phyloP scores from a whole-genome alignment of 257 asterid species.

The Echium plantagineum region DNA sequence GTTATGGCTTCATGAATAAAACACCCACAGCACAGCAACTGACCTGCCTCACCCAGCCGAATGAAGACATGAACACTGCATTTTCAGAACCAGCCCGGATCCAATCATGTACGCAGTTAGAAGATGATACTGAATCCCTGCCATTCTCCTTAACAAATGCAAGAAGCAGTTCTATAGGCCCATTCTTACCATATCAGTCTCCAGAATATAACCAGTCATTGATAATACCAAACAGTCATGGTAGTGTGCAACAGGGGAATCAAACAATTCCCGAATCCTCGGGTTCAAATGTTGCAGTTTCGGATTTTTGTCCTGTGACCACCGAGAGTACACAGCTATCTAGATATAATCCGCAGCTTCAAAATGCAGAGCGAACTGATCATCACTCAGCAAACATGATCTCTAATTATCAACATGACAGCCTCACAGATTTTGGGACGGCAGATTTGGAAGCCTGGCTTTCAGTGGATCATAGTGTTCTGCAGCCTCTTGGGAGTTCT shows the following conservation, averaged over 20 bases:
- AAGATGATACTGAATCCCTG: constrained; percentile 14
- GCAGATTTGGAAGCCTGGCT: constrained; percentile 30
- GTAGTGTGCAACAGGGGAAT: constrained; percentile 18
- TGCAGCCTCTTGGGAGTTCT: constrained; percentile 23
- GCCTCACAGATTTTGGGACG: constrained; percentile 13
- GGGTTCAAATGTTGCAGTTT: constrained; percentile 12
- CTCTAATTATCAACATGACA: constrained; percentile 20
- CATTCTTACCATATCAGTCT: constrained; percentile 15
- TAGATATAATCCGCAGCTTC: neutral
- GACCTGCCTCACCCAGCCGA: constrained; percentile 11
- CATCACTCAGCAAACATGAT: neutral
- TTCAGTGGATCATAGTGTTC: constrained; percentile 22
- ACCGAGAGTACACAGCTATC: neutral
- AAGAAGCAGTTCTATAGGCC: constrained; percentile 16
- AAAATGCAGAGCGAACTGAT: neutral
- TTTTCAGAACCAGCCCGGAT: constrained; percentile 18
- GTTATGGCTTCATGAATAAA: constrained; percentile 13
- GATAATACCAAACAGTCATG: constrained; percentile 12
- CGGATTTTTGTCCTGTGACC: constrained; percentile 13
- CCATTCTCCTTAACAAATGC: constrained; percentile 14
- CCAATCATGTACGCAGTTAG: constrained; percentile 18
- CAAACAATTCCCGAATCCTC: constrained; percentile 15
- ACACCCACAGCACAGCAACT: constrained; percentile 13
- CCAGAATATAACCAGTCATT: constrained; percentile 13
- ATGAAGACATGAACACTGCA: constrained; percentile 7